Evolutionary conservation across 2,329 filamentous ascomycete species (phyloP), one percentile per base, ranked within the genome.

Genomic region (Fusarium zealandicum): DNA sequence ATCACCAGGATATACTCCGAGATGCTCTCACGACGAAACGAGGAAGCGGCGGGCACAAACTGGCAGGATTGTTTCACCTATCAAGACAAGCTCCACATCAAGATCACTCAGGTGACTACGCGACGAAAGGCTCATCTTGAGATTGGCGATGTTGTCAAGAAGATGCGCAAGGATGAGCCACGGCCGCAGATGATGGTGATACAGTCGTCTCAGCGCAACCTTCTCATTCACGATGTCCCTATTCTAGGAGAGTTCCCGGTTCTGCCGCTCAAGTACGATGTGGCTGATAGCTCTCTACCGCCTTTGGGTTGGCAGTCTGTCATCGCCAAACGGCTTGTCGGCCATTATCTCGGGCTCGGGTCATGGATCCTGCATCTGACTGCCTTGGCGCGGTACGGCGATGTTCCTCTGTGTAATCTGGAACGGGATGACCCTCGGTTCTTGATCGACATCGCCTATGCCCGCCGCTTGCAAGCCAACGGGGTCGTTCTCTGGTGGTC

Each of bases 401-500:
- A 98, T 71, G 86, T 99, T 5, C 95, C 95, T 1, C 80, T 99
- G 7, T 98, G 95, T 75, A 99, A 99, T 67, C 78, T 99, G 27
- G 95, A 98, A 72, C 88, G 88, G 36, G 95, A 98, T 63, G 95
- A 99, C 67, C 93, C 95, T 22, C 86, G 92, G 3, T 98, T 95
- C 76, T 78, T 99, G 48, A 99, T 99, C 65, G 95, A 99, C 70
- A 86, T 99, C 49, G 90, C 93, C 1, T 99, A 98, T 71, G 95
- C 95, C 1, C 83, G 96, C 51, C 85, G 93, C 14, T 78, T 99
- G 44, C 92, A 96, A 69, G 89, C 90, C 62, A 96, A 93, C 69
- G 92, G 93, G 51, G 91, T 99, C 1, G 90, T 99, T 6, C 79
- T 99, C 6, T 99, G 95, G 95, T 99, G 95, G 95, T 98, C 93